These are phyloP conservation scores for Neostapfia colusana DNA, from an alignment of 176 grass and related monocot genomes.

Conservation along the genomic window DNA sequence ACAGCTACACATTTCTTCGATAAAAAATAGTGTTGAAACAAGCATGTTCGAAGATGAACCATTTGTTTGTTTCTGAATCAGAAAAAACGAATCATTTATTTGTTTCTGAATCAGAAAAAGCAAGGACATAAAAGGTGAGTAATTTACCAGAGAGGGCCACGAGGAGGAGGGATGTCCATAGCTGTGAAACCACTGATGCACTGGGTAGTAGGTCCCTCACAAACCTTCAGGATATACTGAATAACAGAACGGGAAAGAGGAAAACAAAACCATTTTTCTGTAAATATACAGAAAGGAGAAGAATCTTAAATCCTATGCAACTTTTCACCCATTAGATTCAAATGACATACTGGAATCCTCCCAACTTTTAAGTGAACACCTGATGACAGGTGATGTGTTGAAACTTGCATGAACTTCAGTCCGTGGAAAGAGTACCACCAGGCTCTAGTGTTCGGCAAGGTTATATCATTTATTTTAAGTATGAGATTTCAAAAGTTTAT, in stretches of 20 bases:
- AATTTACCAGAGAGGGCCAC: conserved; percentile 78
- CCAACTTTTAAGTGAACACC: background rate
- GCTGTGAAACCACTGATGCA: conserved; percentile 92
- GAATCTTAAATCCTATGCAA: conserved; percentile 4
- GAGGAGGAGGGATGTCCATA: conserved; percentile 75
- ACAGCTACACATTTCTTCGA: background rate
- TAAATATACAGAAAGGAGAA: background rate
- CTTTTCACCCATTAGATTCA: background rate
- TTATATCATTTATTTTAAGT: background rate
- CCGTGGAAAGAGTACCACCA: background rate
- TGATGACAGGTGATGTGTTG: background rate
- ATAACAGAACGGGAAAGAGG: conserved; percentile 11
- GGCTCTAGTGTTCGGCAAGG: background rate
- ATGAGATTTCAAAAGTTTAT: conserved; percentile 2
- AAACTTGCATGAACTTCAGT: background rate
- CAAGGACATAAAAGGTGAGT: background rate
- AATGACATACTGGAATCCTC: background rate
- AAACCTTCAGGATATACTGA: conserved; percentile 78
- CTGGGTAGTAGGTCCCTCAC: conserved; percentile 49
- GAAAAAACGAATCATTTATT: background rate
- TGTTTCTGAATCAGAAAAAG: conserved; percentile 19
- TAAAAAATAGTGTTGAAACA: background rate
- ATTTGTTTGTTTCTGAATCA: conserved; percentile 4
- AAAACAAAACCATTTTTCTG: conserved; percentile 5
- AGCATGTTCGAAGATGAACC: background rate